A percentile compares a stretch with the other conserved stretches of the same genome.
Evolutionary conservation across 257 asterid species (phyloP).

Genomic region (Galeopsis tetrahit): DNA sequence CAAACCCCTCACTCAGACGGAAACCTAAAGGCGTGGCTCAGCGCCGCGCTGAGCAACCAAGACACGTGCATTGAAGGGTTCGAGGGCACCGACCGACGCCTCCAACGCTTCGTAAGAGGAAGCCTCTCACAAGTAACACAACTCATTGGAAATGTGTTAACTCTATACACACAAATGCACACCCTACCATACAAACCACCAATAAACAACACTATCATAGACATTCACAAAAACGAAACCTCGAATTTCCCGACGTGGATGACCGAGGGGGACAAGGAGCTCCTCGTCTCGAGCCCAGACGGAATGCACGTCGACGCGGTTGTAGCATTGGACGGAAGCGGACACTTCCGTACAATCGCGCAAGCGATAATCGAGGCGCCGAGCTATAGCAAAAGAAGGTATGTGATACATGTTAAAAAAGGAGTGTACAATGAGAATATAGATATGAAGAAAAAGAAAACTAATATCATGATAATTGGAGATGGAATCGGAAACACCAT

Average conservation of each 20-base stretch:
- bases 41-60: conserved; percentile 97
- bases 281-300: conserved; percentile 39
- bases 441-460: conserved; percentile 89
- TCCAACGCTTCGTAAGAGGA: conserved; percentile 66
- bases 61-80: conserved; percentile 97
- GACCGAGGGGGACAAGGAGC: conserved; percentile 70
- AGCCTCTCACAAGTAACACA: conserved; percentile 83
- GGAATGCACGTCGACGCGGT: conserved; percentile 73
- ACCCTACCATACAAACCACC: conserved; percentile 57
- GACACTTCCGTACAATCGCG: conserved; percentile 60
- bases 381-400: conserved; percentile 68
- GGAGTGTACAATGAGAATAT: conserved; percentile 84
- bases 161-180: conserved; percentile 68
- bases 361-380: conserved; percentile 82
- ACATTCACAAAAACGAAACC: conserved; percentile 9
- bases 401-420: conserved; percentile 80
- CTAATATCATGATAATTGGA: conserved; percentile 85
- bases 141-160: conserved; percentile 80
- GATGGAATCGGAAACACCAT: conserved; percentile 89
- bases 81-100: conserved; percentile 82
- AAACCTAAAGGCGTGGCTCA: conserved; percentile 90
- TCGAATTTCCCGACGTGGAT: conserved; percentile 70
- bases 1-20: conserved; percentile 52
- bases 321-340: conserved; percentile 83
- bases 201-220: conserved; percentile 25